Evolutionary conservation across 2,329 filamentous ascomycete genomes (phyloP), one percentile per base, ranked within the genome.

Genomic region (Aspergillus calidoustus): DNA sequence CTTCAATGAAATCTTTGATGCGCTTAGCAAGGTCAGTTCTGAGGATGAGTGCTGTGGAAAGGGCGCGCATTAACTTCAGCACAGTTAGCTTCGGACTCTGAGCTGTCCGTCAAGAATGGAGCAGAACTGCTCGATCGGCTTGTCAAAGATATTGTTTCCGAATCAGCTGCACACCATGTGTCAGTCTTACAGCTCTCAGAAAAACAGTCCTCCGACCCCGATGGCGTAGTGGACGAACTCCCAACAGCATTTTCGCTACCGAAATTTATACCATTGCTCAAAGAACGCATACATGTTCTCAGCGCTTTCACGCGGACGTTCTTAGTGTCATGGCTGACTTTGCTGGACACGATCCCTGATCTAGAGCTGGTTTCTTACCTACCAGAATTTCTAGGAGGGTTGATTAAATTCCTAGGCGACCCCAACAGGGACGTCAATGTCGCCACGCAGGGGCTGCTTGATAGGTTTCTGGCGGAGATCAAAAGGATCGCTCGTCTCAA

Each of bases 1-100:
- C 82, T 99, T 99, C 79, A 99, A 99, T 79, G 91, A 96, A 72
- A 95, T 99, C 66, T 99, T 99, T 74, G 95, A 99, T 80, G 93
- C 95, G 23, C 82, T 99, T 58, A 97, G 93, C 82, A 98, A 97
- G 86, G 93, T 96, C 81, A 65, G 80, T 62, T 34, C 17, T 22
- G 19, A 8, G 3, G 25, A 5, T n/a, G 19, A 53, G 41, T 25
- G 52, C 9, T 52, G 58, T 11, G 6, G 15, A 31, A 5, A 34
- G 17, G 31, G 25, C 15, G 46, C 43, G 58, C 34, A 52, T 58
- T 68, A 31, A 69, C 54, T 57, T 23, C 63, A 64, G 34, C 34
- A 22, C 71, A 97, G 93, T 87, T 99, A 69, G 93, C 94, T 17
- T 95, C 95, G 52, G 95, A 99, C 76, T 94, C 93, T 0, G 96